Conservation (phyloP, 75 land plant species). For the Pseudotsuga menziesii region DNA sequence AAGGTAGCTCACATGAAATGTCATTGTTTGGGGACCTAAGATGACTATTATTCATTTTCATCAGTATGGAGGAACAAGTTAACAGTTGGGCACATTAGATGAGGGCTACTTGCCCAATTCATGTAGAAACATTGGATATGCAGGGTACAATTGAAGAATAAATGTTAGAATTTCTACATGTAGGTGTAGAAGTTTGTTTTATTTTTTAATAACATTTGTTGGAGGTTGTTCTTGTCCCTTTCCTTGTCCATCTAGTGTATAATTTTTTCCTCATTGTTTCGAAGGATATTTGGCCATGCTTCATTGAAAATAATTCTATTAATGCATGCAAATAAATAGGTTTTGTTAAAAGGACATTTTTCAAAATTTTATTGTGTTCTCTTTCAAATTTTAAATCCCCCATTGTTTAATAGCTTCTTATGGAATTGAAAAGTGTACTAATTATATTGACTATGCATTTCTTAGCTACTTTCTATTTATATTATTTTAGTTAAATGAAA, state of each 20-base stretch:
- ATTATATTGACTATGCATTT: background rate
- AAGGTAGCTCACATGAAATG: background rate
- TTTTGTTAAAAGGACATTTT: background rate
- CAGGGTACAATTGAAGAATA: slow-evolving; percentile 97
- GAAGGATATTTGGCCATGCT: background rate
- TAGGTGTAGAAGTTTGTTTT: slow-evolving; percentile 6
- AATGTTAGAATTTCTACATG: slow-evolving; percentile 88
- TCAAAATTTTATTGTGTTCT: background rate
- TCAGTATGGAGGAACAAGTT: slow-evolving; percentile 96
- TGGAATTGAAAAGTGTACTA: background rate
- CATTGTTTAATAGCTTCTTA: background rate
- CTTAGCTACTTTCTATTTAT: background rate
- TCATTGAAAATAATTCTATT: background rate
- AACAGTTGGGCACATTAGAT: slow-evolving; percentile 99
- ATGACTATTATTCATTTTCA: slow-evolving; percentile 3
- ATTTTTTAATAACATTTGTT: background rate
- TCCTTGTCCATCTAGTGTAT: background rate
- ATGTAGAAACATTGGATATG: slow-evolving; percentile 96
- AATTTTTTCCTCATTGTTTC: background rate
- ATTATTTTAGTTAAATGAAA: too few species aligned
- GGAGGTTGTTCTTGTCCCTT: background rate
- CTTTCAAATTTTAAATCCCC: background rate
- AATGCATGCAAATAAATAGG: background rate
- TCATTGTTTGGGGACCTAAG: background rate
- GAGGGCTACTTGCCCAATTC: slow-evolving; percentile 92